A percentile compares a stretch with the other conserved stretches of the same genome.
phyloP scores from a whole-genome alignment of 2,329 filamentous ascomycete genomes.

The Didymella pomorum region DNA sequence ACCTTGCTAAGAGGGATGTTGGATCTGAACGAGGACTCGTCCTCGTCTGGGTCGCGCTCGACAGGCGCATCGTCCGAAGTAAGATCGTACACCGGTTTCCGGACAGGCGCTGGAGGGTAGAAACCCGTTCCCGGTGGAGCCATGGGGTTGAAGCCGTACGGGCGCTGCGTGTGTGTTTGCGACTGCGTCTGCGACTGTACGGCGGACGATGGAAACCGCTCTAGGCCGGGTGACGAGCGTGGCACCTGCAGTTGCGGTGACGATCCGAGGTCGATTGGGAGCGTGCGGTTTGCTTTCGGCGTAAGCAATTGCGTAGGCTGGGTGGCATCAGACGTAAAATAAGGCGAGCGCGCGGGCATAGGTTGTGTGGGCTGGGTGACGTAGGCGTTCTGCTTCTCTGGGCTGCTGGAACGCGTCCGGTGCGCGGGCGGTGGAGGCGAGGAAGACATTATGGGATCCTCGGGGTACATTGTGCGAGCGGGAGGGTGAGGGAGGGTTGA shows the following conservation, averaged over 20 bases:
- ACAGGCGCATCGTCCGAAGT: conserved; percentile 57
- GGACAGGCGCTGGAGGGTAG: conserved; percentile 56
- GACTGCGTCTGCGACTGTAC: conserved; percentile 47
- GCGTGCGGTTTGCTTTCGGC: conserved; percentile 46
- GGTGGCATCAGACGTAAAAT: conserved; percentile 52
- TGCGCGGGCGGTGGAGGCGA: conserved; percentile 35
- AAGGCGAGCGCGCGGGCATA: conserved; percentile 37
- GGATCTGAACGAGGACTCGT: conserved; percentile 53
- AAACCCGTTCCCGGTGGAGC: conserved; percentile 79
- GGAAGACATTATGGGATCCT: conserved; percentile 46
- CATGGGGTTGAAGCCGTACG: conserved; percentile 70
- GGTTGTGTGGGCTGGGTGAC: conserved; percentile 52
- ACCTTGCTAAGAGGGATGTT: conserved; percentile 70
- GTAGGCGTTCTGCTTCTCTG: conserved; percentile 61
- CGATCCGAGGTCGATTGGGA: conserved; percentile 19
- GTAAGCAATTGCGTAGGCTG: conserved; percentile 69
- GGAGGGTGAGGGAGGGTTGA: neutral
- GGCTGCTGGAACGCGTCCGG: conserved; percentile 48
- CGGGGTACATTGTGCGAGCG: conserved; percentile 39
- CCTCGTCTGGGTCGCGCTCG: conserved; percentile 59
- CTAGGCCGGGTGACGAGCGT: conserved; percentile 78
- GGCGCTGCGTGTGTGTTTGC: conserved; percentile 71
- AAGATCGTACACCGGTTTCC: conserved; percentile 51
- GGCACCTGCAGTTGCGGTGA: conserved; percentile 74
- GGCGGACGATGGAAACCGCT: conserved; percentile 50